A percentile compares a stretch with the other conserved stretches of the same genome.
phyloP scores from a whole-genome alignment of 2,329 filamentous ascomycete species.

The Colletotrichum euphorbiae region DNA sequence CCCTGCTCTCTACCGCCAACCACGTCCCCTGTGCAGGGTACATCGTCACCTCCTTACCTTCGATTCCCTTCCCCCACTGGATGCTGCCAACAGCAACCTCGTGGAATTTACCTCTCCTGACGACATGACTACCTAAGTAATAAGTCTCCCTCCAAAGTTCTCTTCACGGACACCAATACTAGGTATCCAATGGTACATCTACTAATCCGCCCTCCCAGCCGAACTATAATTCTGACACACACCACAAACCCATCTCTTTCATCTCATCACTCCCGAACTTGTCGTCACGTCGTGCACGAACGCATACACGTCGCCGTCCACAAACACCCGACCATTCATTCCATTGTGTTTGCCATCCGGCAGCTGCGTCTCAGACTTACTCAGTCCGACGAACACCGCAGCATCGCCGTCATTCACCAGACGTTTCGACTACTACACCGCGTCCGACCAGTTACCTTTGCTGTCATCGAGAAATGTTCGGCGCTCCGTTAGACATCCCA shows the following conservation, averaged over 20 bases:
- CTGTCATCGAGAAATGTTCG: constrained; percentile 9
- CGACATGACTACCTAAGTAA: no score
- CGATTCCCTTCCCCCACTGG: not conserved
- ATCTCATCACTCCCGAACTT: not conserved
- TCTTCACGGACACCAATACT: not conserved
- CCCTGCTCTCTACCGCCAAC: not conserved
- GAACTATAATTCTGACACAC: not conserved
- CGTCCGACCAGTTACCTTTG: constrained; percentile 14
- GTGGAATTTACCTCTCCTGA: not conserved
- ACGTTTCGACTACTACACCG: constrained; percentile 5
- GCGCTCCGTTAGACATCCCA: constrained; percentile 11
- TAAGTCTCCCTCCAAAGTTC: constrained; percentile 6
- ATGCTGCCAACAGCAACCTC: not conserved
- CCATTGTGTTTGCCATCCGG: not conserved
- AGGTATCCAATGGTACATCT: not conserved
- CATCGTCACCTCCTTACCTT: not conserved
- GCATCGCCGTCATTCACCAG: constrained; percentile 8
- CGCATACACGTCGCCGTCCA: not conserved
- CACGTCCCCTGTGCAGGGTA: constrained; percentile 10
- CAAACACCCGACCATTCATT: not conserved
- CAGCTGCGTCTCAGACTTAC: not conserved
- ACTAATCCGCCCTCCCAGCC: not conserved
- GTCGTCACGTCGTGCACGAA: not conserved
- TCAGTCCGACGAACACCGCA: not conserved
- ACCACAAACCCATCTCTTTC: not conserved